Evolutionary conservation across 2,329 filamentous ascomycete species (phyloP).

Genomic region (Hypoxylon sp.): DNA sequence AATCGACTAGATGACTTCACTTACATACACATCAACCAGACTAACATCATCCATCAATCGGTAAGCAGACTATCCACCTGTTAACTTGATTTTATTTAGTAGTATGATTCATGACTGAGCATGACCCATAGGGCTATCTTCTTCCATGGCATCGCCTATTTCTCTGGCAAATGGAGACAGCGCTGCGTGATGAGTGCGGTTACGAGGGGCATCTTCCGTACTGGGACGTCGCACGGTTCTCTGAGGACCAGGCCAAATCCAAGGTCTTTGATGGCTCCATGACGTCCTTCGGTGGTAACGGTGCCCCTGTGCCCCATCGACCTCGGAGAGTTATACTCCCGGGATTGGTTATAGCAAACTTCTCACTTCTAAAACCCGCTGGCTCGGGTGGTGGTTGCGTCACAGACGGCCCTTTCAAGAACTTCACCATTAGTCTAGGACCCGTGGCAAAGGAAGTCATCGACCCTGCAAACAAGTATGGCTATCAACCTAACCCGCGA

Average conservation of each 20-base stretch:
- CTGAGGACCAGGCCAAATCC: conserved; percentile 37
- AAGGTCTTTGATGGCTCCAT: conserved; percentile 41
- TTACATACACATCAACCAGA: conserved; percentile 48
- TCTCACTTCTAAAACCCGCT: conserved; percentile 29
- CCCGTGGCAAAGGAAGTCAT: conserved; percentile 41
- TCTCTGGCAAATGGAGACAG: conserved; percentile 46
- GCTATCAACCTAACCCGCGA: conserved; percentile 38
- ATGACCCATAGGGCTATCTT: conserved; percentile 39
- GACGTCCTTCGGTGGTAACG: conserved; percentile 46
- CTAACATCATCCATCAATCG: conserved; percentile 46
- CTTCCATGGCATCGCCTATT: conserved; percentile 47
- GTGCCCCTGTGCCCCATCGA: conserved; percentile 24
- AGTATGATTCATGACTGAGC: neutral
- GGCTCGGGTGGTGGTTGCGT: conserved; percentile 46
- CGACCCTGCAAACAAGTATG: conserved; percentile 41
- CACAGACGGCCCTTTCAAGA: conserved; percentile 37
- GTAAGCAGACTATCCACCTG: conserved; percentile 8
- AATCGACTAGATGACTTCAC: conserved; percentile 48
- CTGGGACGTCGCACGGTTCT: conserved; percentile 45
- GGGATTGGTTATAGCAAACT: conserved; percentile 33
- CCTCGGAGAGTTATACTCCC: conserved; percentile 28
- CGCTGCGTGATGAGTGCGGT: conserved; percentile 46
- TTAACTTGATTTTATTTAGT: neutral
- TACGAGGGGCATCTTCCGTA: conserved; percentile 45
- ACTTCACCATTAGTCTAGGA: conserved; percentile 41